These are phyloP conservation scores for Fusarium proliferatum DNA, from an alignment of 2,329 filamentous ascomycete genomes.

Conservation along the genomic window DNA sequence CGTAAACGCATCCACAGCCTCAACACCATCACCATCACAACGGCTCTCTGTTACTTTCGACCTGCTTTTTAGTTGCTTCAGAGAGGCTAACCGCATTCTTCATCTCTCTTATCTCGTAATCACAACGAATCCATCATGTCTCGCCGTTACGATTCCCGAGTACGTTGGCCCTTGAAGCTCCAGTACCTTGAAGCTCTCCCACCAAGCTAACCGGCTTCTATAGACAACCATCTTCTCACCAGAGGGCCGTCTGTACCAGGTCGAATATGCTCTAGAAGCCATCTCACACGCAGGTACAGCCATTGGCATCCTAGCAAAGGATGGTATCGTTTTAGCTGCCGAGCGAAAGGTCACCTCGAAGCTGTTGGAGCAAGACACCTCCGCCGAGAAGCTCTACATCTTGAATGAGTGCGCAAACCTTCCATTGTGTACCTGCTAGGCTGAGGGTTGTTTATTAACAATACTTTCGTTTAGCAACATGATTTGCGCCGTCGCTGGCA, in stretches of 20 bases:
- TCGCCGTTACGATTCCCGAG: constrained; percentile 96
- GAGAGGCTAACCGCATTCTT: not conserved
- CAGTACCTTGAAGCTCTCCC: constrained; percentile 30
- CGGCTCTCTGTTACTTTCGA: constrained; percentile 25
- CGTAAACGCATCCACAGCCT: constrained; percentile 41
- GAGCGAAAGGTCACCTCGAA: constrained; percentile 99
- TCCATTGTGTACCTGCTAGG: not conserved
- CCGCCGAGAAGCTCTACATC: constrained; percentile 99
- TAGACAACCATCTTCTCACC: constrained; percentile 99
- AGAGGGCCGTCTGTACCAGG: constrained; percentile 97
- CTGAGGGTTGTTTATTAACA: constrained; percentile 7
- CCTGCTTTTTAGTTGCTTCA: constrained; percentile 1
- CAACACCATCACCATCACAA: constrained; percentile 33
- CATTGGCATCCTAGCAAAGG: constrained; percentile 94
- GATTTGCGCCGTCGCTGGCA: constrained; percentile 98
- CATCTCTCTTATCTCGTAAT: not conserved
- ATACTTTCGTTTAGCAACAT: constrained; percentile 78
- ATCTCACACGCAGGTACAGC: constrained; percentile 98
- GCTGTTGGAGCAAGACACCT: constrained; percentile 98
- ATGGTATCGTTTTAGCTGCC: constrained; percentile 97
- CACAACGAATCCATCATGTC: constrained; percentile 73
- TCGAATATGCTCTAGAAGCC: constrained; percentile 98
- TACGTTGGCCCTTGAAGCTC: constrained; percentile 61
- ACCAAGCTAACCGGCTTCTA: constrained; percentile 40
- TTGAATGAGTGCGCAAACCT: constrained; percentile 85